Percentiles rank a stretch among this genome's conserved stretches.
phyloP scores from a whole-genome alignment of 176 grass and related monocot genomes.

The Phoenix dactylifera region DNA sequence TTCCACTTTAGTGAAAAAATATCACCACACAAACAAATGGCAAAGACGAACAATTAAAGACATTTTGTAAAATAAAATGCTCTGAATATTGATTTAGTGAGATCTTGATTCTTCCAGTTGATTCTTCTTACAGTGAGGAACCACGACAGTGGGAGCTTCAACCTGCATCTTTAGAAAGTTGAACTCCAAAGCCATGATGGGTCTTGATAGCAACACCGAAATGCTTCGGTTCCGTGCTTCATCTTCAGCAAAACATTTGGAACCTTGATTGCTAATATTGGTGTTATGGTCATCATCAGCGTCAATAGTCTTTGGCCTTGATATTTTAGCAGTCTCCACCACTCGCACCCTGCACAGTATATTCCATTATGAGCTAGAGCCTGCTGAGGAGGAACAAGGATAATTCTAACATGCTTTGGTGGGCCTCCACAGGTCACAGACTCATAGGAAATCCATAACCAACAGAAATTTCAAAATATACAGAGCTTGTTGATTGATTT shows the following conservation, averaged over 20 bases:
- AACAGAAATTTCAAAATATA: too few species aligned
- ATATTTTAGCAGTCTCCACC: slow-evolving; percentile 55
- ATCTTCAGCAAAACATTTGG: slow-evolving; percentile 11
- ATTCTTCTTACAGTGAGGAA: slow-evolving; percentile 35
- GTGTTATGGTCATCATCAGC: slow-evolving; percentile 14
- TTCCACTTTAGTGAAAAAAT: too few species aligned
- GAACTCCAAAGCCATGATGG: slow-evolving; percentile 79
- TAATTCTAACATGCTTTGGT: too few species aligned
- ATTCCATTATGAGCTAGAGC: background rate
- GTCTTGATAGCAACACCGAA: slow-evolving; percentile 63
- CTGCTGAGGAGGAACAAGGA: background rate
- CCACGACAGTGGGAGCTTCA: slow-evolving; percentile 40
- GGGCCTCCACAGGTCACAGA: background rate
- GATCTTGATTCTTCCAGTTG: slow-evolving; percentile 34
- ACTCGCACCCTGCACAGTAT: slow-evolving; percentile 43
- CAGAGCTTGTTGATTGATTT: too few species aligned
- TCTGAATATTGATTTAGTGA: background rate
- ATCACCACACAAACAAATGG: too few species aligned
- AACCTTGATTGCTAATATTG: background rate
- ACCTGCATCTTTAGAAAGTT: slow-evolving; percentile 68
- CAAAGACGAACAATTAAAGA: too few species aligned
- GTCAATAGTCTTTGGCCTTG: slow-evolving; percentile 23
- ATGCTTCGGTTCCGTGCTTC: slow-evolving; percentile 40
- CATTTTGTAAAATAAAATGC: too few species aligned
- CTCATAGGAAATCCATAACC: background rate